Percentiles rank a stretch among this genome's conserved stretches.
Conservation (phyloP, 495 filamentous ascomycete species). For the Tuber microsphaerosporum region DNA sequence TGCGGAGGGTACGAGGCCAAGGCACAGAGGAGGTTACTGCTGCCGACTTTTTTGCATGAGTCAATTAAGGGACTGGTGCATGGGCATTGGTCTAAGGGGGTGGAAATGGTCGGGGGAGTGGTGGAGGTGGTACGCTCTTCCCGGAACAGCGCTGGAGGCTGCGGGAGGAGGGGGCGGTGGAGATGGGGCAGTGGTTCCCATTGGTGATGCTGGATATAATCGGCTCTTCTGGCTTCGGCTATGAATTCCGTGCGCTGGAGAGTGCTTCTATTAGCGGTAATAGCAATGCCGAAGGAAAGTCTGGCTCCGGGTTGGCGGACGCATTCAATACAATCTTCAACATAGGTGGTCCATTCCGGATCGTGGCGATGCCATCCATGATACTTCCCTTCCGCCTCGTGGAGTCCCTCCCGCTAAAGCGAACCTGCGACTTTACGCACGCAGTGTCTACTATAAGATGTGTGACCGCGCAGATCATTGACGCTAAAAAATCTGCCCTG, state of each 20-base stretch:
- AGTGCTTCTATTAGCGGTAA: constrained; percentile 46
- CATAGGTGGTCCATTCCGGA: background rate
- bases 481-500: constrained; percentile 34
- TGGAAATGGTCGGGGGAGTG: constrained; percentile 20
- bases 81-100: constrained; percentile 70
- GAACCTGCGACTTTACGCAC: constrained; percentile 33
- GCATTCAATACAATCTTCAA: constrained; percentile 47
- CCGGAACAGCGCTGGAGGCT: constrained; percentile 42
- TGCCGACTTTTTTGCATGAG: constrained; percentile 82
- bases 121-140: constrained; percentile 28
- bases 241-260: constrained; percentile 66
- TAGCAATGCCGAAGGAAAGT: constrained; percentile 8
- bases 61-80: constrained; percentile 84
- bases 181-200: constrained; percentile 46
- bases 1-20: constrained; percentile 80
- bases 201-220: constrained; percentile 87
- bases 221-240: constrained; percentile 70
- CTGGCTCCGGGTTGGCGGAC: too few species aligned
- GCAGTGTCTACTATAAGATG: constrained; percentile 7
- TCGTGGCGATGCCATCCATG: background rate
- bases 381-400: background rate
- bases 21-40: constrained; percentile 68
- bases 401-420: background rate
- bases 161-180: background rate
- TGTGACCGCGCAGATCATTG: constrained; percentile 16